phyloP scores from a whole-genome alignment of 2,329 filamentous ascomycete genomes.

The Microdochium bolleyi region DNA sequence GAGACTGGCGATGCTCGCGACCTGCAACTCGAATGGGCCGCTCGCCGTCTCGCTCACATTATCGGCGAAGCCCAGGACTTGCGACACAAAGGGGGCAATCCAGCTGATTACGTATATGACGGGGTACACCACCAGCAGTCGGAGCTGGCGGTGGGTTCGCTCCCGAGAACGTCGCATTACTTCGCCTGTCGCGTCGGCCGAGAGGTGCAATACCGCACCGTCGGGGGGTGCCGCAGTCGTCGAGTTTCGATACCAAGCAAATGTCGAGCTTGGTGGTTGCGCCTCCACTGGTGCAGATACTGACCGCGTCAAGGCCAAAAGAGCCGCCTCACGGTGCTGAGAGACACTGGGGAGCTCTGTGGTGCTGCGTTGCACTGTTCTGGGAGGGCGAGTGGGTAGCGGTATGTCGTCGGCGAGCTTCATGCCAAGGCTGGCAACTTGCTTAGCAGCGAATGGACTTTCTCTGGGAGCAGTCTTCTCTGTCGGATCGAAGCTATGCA shows the following conservation, averaged over 20 bases:
- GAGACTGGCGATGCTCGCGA: conserved; percentile 49
- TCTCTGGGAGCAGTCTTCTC: not conserved
- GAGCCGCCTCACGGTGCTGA: not conserved
- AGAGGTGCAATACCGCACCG: conserved; percentile 1
- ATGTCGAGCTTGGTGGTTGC: not conserved
- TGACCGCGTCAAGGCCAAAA: not conserved
- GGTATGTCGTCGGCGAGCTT: not conserved
- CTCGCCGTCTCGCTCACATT: conserved; percentile 5
- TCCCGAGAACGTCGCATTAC: conserved; percentile 32
- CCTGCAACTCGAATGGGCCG: conserved; percentile 47
- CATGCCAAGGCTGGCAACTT: not conserved
- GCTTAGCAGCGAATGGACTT: not conserved
- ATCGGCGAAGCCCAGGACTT: conserved; percentile 50
- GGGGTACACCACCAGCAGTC: conserved; percentile 70
- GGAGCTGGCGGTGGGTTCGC: conserved; percentile 59
- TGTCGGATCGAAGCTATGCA: not conserved
- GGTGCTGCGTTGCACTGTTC: not conserved
- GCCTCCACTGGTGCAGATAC: not conserved
- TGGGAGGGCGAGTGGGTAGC: not conserved
- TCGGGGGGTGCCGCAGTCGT: not conserved
- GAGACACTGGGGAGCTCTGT: not conserved
- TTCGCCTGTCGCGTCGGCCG: conserved; percentile 17
- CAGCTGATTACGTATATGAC: conserved; percentile 65
- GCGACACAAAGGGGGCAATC: conserved; percentile 61
- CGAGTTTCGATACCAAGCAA: not conserved